These are phyloP conservation scores for Psilocybe sp. DNA, from an alignment of 768 basidiomycete species.

Conservation along the genomic window DNA sequence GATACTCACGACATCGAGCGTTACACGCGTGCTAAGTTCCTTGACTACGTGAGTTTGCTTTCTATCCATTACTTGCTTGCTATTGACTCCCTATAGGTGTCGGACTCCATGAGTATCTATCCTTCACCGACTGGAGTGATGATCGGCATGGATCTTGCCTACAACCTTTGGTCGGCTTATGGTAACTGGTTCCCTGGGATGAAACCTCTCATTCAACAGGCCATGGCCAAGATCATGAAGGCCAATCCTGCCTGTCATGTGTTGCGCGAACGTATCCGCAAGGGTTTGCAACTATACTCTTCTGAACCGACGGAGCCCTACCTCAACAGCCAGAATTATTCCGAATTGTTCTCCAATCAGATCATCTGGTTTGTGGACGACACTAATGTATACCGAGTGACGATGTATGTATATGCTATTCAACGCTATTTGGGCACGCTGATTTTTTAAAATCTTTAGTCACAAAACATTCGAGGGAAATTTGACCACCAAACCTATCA, in stretches of 20 bases:
- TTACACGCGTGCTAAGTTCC: conserved; percentile 97
- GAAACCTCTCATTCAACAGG: conserved; percentile 97
- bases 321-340: conserved; percentile 97
- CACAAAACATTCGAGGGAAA: conserved; percentile 99
- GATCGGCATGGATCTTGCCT: conserved; percentile 98
- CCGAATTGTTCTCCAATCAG: conserved; percentile 96
- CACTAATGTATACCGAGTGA: conserved; percentile 99
- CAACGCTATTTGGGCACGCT: background rate
- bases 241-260: conserved; percentile 98
- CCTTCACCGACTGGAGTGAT: conserved; percentile 98
- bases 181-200: conserved; percentile 99
- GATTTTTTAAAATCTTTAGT: too few species aligned
- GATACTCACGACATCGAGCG: conserved; percentile 99
- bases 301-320: conserved; percentile 99
- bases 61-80: background rate
- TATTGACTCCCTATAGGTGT: conserved; percentile 48
- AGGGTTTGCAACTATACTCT: conserved; percentile 96
- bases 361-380: conserved; percentile 99
- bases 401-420: conserved; percentile 53
- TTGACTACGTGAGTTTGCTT: conserved; percentile 77
- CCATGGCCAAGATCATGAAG: conserved; percentile 99
- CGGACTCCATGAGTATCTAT: conserved; percentile 98
- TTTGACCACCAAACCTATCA: conserved; percentile 98
- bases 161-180: conserved; percentile 98
- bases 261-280: conserved; percentile 96